phyloP scores from a whole-genome alignment of 306 rosid genomes.

The Alnus glutinosa region DNA sequence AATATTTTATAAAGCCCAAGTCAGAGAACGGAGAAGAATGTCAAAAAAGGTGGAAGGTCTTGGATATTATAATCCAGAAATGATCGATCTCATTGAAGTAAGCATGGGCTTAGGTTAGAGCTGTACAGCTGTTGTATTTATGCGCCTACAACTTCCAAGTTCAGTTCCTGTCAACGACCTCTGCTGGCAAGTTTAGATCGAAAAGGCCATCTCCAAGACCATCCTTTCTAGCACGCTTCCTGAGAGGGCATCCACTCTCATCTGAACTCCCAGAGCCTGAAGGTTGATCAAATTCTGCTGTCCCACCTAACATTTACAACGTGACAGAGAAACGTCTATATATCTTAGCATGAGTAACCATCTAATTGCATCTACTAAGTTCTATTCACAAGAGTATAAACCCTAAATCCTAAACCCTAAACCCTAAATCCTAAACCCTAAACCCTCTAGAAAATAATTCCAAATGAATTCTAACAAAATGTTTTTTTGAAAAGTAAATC shows the following conservation, averaged over 20 bases:
- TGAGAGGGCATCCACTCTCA: constrained; percentile 56
- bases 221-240: constrained; percentile 79
- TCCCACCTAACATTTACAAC: constrained; percentile 63
- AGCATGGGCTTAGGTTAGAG: constrained; percentile 55
- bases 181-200: constrained; percentile 96
- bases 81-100: constrained; percentile 37
- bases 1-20: constrained; percentile 14
- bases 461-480: not conserved
- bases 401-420: no score
- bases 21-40: constrained; percentile 30
- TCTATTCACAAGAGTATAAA: not conserved
- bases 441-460: not conserved
- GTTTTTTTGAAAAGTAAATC: no score
- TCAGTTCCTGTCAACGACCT: constrained; percentile 74
- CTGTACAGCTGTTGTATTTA: constrained; percentile 62
- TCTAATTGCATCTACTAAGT: constrained; percentile 35
- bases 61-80: constrained; percentile 31
- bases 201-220: constrained; percentile 62
- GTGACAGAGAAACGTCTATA: constrained; percentile 25
- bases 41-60: constrained; percentile 24
- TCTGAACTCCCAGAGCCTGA: constrained; percentile 77
- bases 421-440: not conserved
- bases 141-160: constrained; percentile 42
- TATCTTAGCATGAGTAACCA: constrained; percentile 38
- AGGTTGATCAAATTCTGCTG: constrained; percentile 55